phyloP scores from a whole-genome alignment of 352 stramenopile species.

The Phytopythium kandeliae region DNA sequence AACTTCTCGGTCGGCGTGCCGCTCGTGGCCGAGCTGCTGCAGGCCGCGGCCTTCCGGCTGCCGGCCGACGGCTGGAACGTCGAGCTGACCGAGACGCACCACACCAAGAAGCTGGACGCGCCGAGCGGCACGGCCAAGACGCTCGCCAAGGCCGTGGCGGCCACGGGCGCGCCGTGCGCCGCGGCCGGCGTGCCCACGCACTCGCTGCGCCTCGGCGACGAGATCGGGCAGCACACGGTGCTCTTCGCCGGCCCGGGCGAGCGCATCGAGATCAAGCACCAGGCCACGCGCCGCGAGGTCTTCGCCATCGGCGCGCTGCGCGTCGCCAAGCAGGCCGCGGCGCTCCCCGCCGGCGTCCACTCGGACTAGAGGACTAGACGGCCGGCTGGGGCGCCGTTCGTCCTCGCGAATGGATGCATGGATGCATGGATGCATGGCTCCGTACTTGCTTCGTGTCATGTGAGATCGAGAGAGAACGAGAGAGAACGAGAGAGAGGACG shows the following conservation, averaged over 20 bases:
- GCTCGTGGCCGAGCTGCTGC: constrained; percentile 68
- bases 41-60: constrained; percentile 70
- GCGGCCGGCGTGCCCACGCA: constrained; percentile 43
- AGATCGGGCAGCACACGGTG: constrained; percentile 80
- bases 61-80: constrained; percentile 72
- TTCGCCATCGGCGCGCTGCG: constrained; percentile 77
- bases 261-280: constrained; percentile 83
- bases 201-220: constrained; percentile 72
- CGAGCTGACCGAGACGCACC: constrained; percentile 76
- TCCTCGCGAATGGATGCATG: too few species aligned
- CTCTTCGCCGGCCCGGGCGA: constrained; percentile 73
- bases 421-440: too few species aligned
- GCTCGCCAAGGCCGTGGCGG: constrained; percentile 56
- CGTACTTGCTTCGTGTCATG: too few species aligned
- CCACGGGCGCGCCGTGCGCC: constrained; percentile 52
- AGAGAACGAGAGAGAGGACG: too few species aligned
- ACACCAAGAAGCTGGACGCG: constrained; percentile 85
- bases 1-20: constrained; percentile 85
- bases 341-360: constrained; percentile 49
- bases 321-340: constrained; percentile 46
- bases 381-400: too few species aligned
- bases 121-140: constrained; percentile 79
- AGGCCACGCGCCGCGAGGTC: constrained; percentile 71
- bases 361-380: constrained; percentile 53
- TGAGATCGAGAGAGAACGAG: too few species aligned